Base-by-base conservation (phyloP, 345 rosid genomes). In the Eucalyptus tenuipes region DNA sequence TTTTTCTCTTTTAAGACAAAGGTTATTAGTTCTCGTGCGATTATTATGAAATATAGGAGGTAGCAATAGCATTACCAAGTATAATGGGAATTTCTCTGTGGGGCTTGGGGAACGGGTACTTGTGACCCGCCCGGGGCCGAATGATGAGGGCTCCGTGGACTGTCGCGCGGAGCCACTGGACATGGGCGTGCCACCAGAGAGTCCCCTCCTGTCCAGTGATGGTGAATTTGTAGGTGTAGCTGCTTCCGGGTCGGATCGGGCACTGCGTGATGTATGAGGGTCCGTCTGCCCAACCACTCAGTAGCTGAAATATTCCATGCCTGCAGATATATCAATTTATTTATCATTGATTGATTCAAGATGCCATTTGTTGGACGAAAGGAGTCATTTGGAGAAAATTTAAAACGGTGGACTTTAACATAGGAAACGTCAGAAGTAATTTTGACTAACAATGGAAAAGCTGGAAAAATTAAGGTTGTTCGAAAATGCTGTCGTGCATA, bases 111-210 rank as follows among this genome's bases (percentile, higher is more conserved):
- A 96, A 97, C 2, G 99, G 99, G 89, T 96, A 97, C 49, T 93
- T n/a, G 80, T 88, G 91, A 6, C 97, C 94, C 8, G 90, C 49
- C 87, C 92, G 93, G 8, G 99, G 99, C 27, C 93, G 97, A 86
- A 97, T 93, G 88, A 97, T 52, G 85, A 97, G 93, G 4, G 98
- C 99, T 18, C 99, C 99, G 10, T 97, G 88, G 22, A 97, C 97
- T 8, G 98, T 96, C 82, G 98, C 98, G 1, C 99, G 99, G 85
- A 96, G 92, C 91, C 88, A 89, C 2, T 96, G 93, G 44, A 91
- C 75, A 37, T 97, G 99, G 49, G 99, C 98, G 48, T 97, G 98
- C 99, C 99, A 97, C 99, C 99, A 96, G 4, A 96, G 94, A 40
- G 99, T 96, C 13, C 99, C 99, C 89, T 96, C 98, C 86, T 97